A percentile compares a stretch with the other conserved stretches of the same genome.
phyloP scores from a whole-genome alignment of 345 rosid genomes.

The Alliaria petiolata region DNA sequence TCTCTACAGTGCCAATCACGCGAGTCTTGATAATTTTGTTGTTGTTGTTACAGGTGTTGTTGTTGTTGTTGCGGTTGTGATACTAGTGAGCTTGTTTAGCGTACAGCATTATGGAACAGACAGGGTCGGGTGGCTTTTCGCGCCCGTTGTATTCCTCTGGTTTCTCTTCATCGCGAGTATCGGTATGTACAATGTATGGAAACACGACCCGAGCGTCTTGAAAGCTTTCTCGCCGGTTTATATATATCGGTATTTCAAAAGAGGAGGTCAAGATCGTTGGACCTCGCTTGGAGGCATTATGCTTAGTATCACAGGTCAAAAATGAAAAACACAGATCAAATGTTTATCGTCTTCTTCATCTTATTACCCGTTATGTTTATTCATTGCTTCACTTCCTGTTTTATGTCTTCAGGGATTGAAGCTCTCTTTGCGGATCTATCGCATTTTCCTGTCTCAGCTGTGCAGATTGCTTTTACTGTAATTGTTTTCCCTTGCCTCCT shows the following conservation, averaged over 20 bases:
- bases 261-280: constrained; percentile 73
- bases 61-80: constrained; percentile 70
- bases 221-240: constrained; percentile 85
- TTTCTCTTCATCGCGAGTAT: constrained; percentile 81
- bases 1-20: background rate
- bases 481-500: constrained; percentile 93
- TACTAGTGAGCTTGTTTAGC: constrained; percentile 80
- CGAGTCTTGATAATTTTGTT: background rate
- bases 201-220: constrained; percentile 65
- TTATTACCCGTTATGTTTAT: background rate
- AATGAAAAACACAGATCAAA: background rate
- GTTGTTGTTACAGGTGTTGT: constrained; percentile 59
- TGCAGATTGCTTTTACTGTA: constrained; percentile 79
- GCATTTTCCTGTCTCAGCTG: constrained; percentile 84
- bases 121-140: constrained; percentile 90
- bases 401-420: constrained; percentile 65
- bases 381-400: background rate
- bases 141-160: constrained; percentile 90
- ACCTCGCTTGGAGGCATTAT: constrained; percentile 88
- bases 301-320: constrained; percentile 90
- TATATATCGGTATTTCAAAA: constrained; percentile 64
- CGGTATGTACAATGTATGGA: constrained; percentile 72
- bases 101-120: constrained; percentile 91
- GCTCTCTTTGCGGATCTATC: constrained; percentile 93
- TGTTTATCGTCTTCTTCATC: background rate